Conservation (phyloP, 1,139 yeast species). For the Hyphopichia burtonii region DNA sequence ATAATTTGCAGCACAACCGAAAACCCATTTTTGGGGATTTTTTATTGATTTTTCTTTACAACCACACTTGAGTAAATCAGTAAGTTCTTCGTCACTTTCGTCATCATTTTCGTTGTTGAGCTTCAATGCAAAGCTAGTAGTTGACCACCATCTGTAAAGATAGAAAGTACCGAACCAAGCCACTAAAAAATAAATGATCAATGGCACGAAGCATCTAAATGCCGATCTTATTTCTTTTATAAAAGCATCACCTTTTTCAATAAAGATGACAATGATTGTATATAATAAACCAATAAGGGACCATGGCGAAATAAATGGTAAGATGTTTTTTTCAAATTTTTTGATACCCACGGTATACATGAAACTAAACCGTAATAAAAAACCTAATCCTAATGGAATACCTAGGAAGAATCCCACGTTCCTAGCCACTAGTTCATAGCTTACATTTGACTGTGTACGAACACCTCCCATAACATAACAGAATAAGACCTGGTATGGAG, state of each 20-base stretch:
- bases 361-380: constrained; percentile 36
- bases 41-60: constrained; percentile 26
- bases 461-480: constrained; percentile 38
- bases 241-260: constrained; percentile 52
- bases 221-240: constrained; percentile 51
- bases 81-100: not conserved
- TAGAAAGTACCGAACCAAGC: constrained; percentile 49
- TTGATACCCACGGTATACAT: constrained; percentile 23
- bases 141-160: constrained; percentile 25
- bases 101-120: constrained; percentile 4
- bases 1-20: constrained; percentile 39
- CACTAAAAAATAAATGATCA: constrained; percentile 47
- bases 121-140: not conserved
- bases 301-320: constrained; percentile 48
- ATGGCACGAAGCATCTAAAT: constrained; percentile 51
- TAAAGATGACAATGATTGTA: constrained; percentile 53
- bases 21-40: constrained; percentile 15
- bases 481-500: constrained; percentile 52
- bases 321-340: constrained; percentile 27
- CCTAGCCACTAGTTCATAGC: constrained; percentile 45
- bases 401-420: constrained; percentile 57
- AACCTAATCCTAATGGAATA: constrained; percentile 50
- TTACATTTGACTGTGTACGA: constrained; percentile 13
- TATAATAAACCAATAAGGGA: constrained; percentile 53
- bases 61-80: constrained; percentile 27